phyloP scores from a whole-genome alignment of 148 eudicot species.

The Rhododendron simsii region DNA sequence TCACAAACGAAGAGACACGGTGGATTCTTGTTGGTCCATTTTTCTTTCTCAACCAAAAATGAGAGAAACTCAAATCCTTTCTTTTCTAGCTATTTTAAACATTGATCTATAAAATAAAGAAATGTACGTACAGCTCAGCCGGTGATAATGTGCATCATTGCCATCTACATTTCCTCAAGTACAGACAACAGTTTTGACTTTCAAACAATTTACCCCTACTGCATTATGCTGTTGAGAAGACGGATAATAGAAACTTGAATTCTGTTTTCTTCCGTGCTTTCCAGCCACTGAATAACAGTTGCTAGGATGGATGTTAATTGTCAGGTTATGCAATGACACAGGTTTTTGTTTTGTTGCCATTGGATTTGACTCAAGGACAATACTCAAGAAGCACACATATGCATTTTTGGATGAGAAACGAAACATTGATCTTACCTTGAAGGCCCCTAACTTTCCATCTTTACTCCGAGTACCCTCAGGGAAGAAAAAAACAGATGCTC shows the following conservation, averaged over 20 bases:
- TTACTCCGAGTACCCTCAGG: slow-evolving; percentile 97
- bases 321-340: background rate
- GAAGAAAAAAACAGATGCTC: slow-evolving; percentile 89
- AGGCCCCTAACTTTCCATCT: slow-evolving; percentile 76
- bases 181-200: background rate
- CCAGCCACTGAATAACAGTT: background rate
- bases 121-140: background rate
- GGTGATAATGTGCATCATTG: background rate
- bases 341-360: background rate
- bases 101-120: background rate
- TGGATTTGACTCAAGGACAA: background rate
- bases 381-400: background rate
- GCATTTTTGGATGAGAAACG: background rate
- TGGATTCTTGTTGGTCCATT: background rate
- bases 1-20: background rate
- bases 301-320: background rate
- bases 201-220: background rate
- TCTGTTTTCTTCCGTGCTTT: background rate
- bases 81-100: background rate
- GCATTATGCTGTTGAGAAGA: background rate
- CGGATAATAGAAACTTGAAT: background rate
- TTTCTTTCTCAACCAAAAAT: background rate
- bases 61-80: background rate
- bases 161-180: background rate
- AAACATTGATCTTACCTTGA: slow-evolving; percentile 61